These are phyloP conservation scores for Populus trichocarpa DNA, from an alignment of 441 rosid species.

Conservation along the genomic window DNA sequence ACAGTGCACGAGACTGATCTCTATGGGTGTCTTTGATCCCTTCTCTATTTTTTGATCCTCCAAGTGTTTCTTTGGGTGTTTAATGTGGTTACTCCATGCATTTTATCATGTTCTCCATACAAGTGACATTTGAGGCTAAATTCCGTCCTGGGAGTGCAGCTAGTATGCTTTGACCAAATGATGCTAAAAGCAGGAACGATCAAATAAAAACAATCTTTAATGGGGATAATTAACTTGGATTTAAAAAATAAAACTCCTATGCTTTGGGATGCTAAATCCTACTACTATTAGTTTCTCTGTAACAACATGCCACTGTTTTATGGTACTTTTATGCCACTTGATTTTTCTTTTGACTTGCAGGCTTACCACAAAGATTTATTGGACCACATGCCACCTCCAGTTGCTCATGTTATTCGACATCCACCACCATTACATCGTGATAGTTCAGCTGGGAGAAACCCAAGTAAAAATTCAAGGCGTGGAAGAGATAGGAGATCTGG, in stretches of 20 bases:
- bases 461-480: slow-evolving; percentile 42
- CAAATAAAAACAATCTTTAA: neutral
- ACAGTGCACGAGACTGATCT: neutral
- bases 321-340: neutral
- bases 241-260: neutral
- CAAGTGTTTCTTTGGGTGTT: neutral
- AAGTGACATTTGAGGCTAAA: neutral
- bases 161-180: neutral
- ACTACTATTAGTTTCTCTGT: neutral
- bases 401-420: slow-evolving; percentile 21
- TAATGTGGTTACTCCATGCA: neutral
- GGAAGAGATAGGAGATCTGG: slow-evolving; percentile 40
- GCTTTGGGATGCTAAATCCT: neutral
- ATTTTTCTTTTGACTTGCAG: slow-evolving; percentile 30
- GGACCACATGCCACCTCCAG: slow-evolving; percentile 59
- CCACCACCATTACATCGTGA: slow-evolving; percentile 25
- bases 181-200: neutral
- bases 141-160: neutral
- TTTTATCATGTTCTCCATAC: neutral
- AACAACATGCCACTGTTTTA: neutral
- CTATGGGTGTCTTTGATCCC: neutral
- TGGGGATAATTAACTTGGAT: neutral
- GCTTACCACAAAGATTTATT: slow-evolving; percentile 70
- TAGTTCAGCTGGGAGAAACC: slow-evolving; percentile 20
- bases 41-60: neutral